Base-by-base conservation (phyloP, 441 rosid species). In the Pelargonium myrrhifolium region DNA sequence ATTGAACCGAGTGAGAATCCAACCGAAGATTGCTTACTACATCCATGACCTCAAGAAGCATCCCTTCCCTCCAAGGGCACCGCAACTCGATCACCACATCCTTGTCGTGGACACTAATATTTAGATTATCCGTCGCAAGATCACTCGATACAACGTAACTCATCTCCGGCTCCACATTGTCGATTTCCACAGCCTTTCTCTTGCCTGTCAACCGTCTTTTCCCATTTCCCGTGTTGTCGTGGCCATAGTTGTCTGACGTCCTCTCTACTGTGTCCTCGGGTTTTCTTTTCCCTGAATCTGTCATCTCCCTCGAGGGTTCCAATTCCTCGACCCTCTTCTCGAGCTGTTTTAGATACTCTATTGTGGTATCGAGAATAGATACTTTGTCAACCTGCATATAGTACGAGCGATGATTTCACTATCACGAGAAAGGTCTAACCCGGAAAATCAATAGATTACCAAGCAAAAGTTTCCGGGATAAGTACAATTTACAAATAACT, bases 61-160 rank as follows among this genome's bases (percentile, higher is more conserved):
- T 68, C 37, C 97, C 93, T 68, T 94, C 97, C 75, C 85, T 83
- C 93, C 87, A 94, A n/a, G 81, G 78, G 75, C 97, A 88, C 69
- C 80, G 78, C 47, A 93, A 78, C 78, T 89, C 90, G 14, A 93
- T 86, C 61, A 78, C 51, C 71, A 87, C 86, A 60, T 85, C 86
- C 61, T 75, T 78, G 11, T 83, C 89, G 10, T 74, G 78, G 42
- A 76, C 71, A 72, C 73, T 73, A 24, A 93, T 84, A 12, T 73
- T 74, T 69, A 87, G 45, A 58, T 74, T 79, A 63, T 84, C 82
- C 3, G 81, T 55, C 64, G 84, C 66, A 73, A 77, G 78, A 63
- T 79, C 83, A 69, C 66, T 74, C 17, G 72, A 24, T 45, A 35
- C 71, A 71, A 62, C 75, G 55, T 72, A 74, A 31, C 82, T 78